Evolutionary conservation across 1,284 basidiomycete species (phyloP), one percentile per base, ranked within the genome.

Genomic region (Cutaneotrichosporon daszewskae): DNA sequence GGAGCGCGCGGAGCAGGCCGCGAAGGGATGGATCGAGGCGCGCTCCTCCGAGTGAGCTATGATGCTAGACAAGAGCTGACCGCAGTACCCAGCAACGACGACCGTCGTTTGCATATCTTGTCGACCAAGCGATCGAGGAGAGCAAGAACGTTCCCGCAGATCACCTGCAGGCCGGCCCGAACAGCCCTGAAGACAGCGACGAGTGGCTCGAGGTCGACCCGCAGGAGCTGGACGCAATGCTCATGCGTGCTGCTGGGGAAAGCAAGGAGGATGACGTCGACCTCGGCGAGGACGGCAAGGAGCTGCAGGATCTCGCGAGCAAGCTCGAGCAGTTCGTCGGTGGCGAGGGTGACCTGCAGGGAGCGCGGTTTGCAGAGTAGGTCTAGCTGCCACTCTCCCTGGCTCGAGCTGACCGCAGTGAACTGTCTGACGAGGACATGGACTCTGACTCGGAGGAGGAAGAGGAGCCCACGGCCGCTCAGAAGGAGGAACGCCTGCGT

Each of bases 271-370:
- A 59, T 33, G 40, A 57, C 36, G 66, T 71, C 45, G 47, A 42
- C 43, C 57, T 66, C 3, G 62, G 57, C 1, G 63, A 79, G 25
- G 77, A 79, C 43, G 83, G 87, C 2, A 65, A 75, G 14, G 80
- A 78, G 43, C 69, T 96, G 33, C 79, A 81, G 55, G 77, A 79
- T 51, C 75, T 96, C 37, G 89, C 91, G 10, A 74, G 78, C 51
- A 87, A 88, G 65, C 86, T 96, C 1, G 83, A 87, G 59, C 75
- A 76, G 23, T 96, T 96, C 62, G 80, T 96, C 2, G 83, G 89
- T 55, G 88, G 85, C 2, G 72, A 90, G 63, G 91, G 91, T 5
- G 83, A 86, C 53, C 51, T 94, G 5, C 83, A 88, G 55, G 91
- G 91, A 2, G 91, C 88, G 0, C 71, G 76, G 50, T 92, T 96